Conservation (phyloP, 2,329 filamentous ascomycete species). For the Sclerotinia glacialis region DNA sequence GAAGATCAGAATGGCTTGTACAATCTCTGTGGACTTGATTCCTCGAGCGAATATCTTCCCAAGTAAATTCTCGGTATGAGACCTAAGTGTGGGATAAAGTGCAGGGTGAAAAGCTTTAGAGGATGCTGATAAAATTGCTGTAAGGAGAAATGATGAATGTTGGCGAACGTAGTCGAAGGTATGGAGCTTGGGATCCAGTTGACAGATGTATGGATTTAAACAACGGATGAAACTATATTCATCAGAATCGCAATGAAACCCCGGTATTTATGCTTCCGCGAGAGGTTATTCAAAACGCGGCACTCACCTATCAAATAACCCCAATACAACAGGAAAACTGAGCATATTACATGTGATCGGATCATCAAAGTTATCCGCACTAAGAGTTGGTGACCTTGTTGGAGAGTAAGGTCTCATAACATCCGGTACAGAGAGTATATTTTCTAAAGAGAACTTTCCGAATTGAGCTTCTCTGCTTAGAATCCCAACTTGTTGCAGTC, state of each 20-base stretch:
- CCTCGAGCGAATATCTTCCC: slow-evolving; percentile 39
- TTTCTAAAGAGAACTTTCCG: slow-evolving; percentile 41
- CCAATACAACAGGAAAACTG: slow-evolving; percentile 35
- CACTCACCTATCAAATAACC: slow-evolving; percentile 36
- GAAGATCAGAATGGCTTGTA: slow-evolving; percentile 43
- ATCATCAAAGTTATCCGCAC: slow-evolving; percentile 31
- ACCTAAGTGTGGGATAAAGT: slow-evolving; percentile 36
- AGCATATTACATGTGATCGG: slow-evolving; percentile 37
- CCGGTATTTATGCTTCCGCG: background rate
- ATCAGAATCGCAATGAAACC: background rate
- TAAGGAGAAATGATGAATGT: slow-evolving; percentile 42
- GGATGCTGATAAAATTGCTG: slow-evolving; percentile 40
- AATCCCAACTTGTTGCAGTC: slow-evolving; percentile 40
- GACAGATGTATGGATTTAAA: slow-evolving; percentile 44
- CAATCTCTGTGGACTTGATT: slow-evolving; percentile 42
- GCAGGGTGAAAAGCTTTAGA: slow-evolving; percentile 42
- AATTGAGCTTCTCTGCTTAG: slow-evolving; percentile 40
- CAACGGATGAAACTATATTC: slow-evolving; percentile 41
- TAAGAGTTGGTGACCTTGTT: background rate
- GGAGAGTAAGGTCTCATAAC: slow-evolving; percentile 5
- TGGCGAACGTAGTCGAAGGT: slow-evolving; percentile 42
- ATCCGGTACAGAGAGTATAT: slow-evolving; percentile 35
- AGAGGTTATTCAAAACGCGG: too few relatives aligned
- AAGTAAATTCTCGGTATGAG: slow-evolving; percentile 39
- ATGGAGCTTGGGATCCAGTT: slow-evolving; percentile 43